Evolutionary conservation across 768 basidiomycete genomes (phyloP).

Genomic region (Amanita thiersii): DNA sequence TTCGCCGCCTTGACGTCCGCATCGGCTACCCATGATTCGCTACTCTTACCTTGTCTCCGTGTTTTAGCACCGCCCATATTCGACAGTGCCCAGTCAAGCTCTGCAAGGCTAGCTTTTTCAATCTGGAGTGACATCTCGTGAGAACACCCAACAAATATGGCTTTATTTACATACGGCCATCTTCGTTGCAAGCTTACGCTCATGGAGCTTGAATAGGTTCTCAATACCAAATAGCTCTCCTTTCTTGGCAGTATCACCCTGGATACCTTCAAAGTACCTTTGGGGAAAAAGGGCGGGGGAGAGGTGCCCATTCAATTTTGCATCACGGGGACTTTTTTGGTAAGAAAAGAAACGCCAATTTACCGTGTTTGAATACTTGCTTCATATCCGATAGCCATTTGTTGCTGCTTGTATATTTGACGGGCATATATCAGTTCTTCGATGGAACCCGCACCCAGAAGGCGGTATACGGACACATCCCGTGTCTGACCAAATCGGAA

Average conservation of each 20-base stretch:
- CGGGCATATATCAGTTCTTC: slow-evolving; percentile 86
- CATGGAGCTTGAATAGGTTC: slow-evolving; percentile 79
- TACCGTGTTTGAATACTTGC: slow-evolving; percentile 78
- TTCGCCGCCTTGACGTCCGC: slow-evolving; percentile 37
- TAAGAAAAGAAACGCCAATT: slow-evolving; percentile 6
- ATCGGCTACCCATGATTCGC: slow-evolving; percentile 31
- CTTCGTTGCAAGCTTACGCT: slow-evolving; percentile 64
- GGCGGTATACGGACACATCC: slow-evolving; percentile 76
- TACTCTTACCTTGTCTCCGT: slow-evolving; percentile 22
- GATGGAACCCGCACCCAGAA: slow-evolving; percentile 80
- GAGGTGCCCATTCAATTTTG: neutral
- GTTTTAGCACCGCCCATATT: slow-evolving; percentile 44
- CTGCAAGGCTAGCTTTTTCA: slow-evolving; percentile 62
- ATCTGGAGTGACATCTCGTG: slow-evolving; percentile 42
- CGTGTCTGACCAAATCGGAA: slow-evolving; percentile 84
- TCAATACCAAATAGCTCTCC: slow-evolving; percentile 83
- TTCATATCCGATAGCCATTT: slow-evolving; percentile 86
- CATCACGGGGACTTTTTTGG: neutral
- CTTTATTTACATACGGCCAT: slow-evolving; percentile 41
- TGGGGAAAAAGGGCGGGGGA: neutral
- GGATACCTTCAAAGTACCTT: slow-evolving; percentile 80
- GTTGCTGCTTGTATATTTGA: slow-evolving; percentile 90
- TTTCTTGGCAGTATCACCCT: slow-evolving; percentile 64
- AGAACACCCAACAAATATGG: neutral
- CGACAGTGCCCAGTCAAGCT: slow-evolving; percentile 76